phyloP scores from a whole-genome alignment of 2,329 filamentous ascomycete species.

The Teratosphaeriaceae sp. region DNA sequence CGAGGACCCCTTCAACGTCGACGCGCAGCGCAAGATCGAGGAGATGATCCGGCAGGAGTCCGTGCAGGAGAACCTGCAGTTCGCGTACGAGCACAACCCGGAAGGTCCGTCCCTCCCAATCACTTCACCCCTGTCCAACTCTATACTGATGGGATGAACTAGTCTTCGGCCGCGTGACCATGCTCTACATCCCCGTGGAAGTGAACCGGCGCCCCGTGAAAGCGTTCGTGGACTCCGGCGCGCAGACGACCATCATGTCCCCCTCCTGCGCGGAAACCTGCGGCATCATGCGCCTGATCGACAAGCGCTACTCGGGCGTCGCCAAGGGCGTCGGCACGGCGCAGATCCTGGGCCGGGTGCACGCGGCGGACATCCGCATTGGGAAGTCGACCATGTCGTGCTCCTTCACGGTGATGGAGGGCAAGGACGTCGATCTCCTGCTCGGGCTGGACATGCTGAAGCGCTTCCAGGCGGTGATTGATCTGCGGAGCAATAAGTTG shows the following conservation, averaged over 20 bases:
- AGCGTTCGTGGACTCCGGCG: conserved; percentile 93
- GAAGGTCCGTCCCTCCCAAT: conserved; percentile 61
- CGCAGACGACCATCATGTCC: conserved; percentile 98
- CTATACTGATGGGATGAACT: conserved; percentile 1
- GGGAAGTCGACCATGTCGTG: conserved; percentile 81
- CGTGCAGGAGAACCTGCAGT: conserved; percentile 92
- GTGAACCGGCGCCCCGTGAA: conserved; percentile 92
- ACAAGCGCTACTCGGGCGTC: conserved; percentile 84
- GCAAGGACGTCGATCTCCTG: conserved; percentile 89
- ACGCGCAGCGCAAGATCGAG: conserved; percentile 86
- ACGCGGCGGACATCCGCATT: conserved; percentile 91
- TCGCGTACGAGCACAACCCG: conserved; percentile 94
- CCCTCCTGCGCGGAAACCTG: conserved; percentile 84
- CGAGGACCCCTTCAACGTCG: conserved; percentile 87
- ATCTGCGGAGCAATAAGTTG: conserved; percentile 75
- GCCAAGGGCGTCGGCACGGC: conserved; percentile 92
- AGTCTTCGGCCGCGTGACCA: conserved; percentile 93
- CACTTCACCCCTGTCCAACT: not conserved
- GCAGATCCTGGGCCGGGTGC: conserved; percentile 87
- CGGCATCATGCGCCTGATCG: conserved; percentile 92
- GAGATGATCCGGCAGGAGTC: conserved; percentile 95
- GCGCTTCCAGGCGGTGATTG: conserved; percentile 87
- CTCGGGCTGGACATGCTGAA: conserved; percentile 96
- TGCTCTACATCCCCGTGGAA: conserved; percentile 93
- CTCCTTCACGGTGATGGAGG: conserved; percentile 99